phyloP scores from a whole-genome alignment of 192 early-diverging fungal species.

The Coemansia erecta region DNA sequence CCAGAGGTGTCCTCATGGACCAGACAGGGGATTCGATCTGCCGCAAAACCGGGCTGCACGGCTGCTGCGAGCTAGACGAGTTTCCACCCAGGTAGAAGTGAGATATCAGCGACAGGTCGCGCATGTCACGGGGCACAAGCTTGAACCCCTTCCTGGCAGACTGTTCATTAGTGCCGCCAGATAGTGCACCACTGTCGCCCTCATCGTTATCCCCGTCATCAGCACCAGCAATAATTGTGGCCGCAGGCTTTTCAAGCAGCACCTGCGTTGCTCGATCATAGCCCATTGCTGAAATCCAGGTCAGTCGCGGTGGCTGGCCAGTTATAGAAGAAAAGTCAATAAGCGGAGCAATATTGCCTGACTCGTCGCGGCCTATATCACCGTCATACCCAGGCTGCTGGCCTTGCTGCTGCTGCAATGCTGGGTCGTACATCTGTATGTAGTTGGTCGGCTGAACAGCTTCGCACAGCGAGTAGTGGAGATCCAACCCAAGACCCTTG shows the following conservation, averaged over 20 bases:
- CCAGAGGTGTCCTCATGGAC: constrained; percentile 57
- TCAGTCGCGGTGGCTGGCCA: constrained; percentile 21
- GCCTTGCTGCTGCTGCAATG: background rate
- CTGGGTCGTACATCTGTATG: constrained; percentile 55
- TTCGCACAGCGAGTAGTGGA: constrained; percentile 68
- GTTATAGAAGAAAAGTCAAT: constrained; percentile 49
- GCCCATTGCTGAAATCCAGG: constrained; percentile 37
- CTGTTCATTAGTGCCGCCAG: background rate
- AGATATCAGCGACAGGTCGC: constrained; percentile 62
- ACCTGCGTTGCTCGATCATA: constrained; percentile 18
- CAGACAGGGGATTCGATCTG: constrained; percentile 34
- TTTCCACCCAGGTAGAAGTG: constrained; percentile 61
- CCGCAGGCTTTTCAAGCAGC: background rate
- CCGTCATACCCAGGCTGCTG: background rate
- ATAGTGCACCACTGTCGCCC: too few relatives aligned
- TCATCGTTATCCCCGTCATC: too few relatives aligned
- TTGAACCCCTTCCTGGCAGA: constrained; percentile 39
- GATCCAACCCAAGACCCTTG: constrained; percentile 82
- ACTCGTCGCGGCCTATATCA: background rate
- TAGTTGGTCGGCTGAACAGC: constrained; percentile 67
- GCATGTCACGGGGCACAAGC: constrained; percentile 63
- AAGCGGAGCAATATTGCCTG: constrained; percentile 20
- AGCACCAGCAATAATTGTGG: background rate
- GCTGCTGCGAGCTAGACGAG: background rate
- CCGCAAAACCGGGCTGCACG: constrained; percentile 5